Base-by-base conservation (phyloP, 73 alveolate species). In the Durusdinium trenchii region DNA sequence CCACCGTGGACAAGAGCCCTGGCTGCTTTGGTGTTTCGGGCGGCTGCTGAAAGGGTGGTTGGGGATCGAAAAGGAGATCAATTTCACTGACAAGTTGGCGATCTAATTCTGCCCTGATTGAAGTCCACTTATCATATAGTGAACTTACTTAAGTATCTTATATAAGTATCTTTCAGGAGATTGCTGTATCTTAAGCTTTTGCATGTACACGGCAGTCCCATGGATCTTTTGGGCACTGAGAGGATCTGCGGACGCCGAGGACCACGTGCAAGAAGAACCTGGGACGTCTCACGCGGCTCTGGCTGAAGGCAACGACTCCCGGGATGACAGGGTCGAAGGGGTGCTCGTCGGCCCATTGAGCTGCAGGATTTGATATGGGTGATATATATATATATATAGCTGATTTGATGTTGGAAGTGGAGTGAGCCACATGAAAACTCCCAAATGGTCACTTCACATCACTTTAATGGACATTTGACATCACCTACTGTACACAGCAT, bases 1-100 rank as follows among this genome's bases (percentile, higher is more conserved):
- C 99, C n/a, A 99, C 99, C 1, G 99, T 99, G 35, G 99, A 99
- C 99, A 99, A 99, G 99, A 99, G 99, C 38, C 99, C 99, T 23
- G 89, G 64, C 64, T 3, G 28, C 1, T 50, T 6, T n/a, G 52
- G 10, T 38, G 23, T 16, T 23, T 16, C 52, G 5, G 20, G 7
- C 40, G 84, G 23, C 51, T 73, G 84, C 9, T 40, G 54, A 10
- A 14, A 26, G 30, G 18, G 73, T 60, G 1, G 1, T 60, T 60
- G 18, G 18, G 1, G 1, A 23, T 60, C 3, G 30, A 60, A 60
- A 2, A 60, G 18, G 1, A 23, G 18, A 32, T 60, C 73, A 60
- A 60, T 23, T 32, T 23, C 18, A 60, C 18, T 23, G 18, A 23
- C 73, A 60, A 23, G 73, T 23, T 57, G 23, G 69, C 12, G 23